These are phyloP conservation scores for Boletales sp. DNA, from an alignment of 768 basidiomycete species.

Conservation along the genomic window DNA sequence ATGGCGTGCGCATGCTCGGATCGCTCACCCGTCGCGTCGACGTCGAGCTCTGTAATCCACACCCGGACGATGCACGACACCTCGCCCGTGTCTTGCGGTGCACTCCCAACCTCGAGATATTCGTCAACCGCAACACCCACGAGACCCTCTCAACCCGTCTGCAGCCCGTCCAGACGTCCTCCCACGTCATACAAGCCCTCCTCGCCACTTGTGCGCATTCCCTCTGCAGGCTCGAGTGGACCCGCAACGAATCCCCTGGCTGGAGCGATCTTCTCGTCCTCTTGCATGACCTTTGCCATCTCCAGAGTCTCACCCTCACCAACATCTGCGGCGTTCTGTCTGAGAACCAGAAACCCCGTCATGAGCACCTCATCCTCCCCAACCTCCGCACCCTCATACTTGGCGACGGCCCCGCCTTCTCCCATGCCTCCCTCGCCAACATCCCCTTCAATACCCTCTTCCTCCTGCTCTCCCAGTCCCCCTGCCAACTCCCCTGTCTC, in stretches of 20 bases:
- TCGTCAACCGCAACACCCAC: constrained; percentile 37
- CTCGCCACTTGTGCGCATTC: constrained; percentile 29
- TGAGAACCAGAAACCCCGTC: constrained; percentile 10
- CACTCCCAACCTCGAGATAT: constrained; percentile 44
- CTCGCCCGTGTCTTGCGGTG: constrained; percentile 37
- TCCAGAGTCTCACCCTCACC: constrained; percentile 39
- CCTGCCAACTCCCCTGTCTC: constrained; percentile 37
- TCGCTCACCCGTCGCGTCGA: constrained; percentile 41
- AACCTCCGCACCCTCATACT: constrained; percentile 41
- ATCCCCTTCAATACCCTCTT: constrained; percentile 41
- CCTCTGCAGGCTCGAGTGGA: constrained; percentile 45
- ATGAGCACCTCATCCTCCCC: constrained; percentile 30
- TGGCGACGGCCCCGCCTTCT: constrained; percentile 32
- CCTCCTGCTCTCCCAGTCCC: constrained; percentile 30
- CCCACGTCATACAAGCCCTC: constrained; percentile 34
- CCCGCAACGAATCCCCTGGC: constrained; percentile 40
- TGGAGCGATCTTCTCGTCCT: constrained; percentile 38
- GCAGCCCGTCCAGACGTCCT: constrained; percentile 26
- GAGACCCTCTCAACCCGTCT: constrained; percentile 18
- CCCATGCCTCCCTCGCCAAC: constrained; percentile 31
- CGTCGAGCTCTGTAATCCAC: constrained; percentile 34
- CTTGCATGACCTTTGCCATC: constrained; percentile 30
- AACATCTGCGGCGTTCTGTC: constrained; percentile 36
- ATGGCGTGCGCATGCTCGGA: constrained; percentile 32
- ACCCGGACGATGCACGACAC: constrained; percentile 12